Evolutionary conservation across 495 filamentous ascomycete species (phyloP).

Genomic region (Lichina pygmaea): DNA sequence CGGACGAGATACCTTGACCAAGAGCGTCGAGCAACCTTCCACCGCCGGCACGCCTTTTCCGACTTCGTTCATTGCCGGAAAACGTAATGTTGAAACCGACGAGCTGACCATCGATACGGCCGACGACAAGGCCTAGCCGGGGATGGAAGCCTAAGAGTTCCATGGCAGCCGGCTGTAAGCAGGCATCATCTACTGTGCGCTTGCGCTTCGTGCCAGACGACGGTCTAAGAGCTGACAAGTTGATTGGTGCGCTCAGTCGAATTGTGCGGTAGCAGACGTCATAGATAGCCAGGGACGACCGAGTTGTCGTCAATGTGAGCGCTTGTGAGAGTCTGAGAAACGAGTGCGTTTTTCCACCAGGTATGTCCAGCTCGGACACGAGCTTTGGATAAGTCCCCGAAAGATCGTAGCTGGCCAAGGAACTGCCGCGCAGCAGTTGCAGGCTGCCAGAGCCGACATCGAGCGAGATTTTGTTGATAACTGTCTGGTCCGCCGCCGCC

Average conservation of each 20-base stretch:
- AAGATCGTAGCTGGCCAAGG: constrained; percentile 23
- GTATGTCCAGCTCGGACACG: constrained; percentile 3
- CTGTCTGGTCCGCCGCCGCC: no score
- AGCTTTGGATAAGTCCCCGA: constrained; percentile 17
- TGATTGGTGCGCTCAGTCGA: constrained; percentile 1
- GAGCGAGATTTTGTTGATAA: constrained; percentile 16
- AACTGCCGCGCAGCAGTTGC: constrained; percentile 18
- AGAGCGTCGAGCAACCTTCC: constrained; percentile 1
- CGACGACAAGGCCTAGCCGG: background rate
- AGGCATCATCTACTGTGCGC: background rate
- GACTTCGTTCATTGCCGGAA: background rate
- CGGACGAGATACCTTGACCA: constrained; percentile 1
- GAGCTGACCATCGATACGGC: background rate
- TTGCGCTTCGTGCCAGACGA: background rate
- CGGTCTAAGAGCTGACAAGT: background rate
- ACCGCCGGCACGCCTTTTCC: background rate
- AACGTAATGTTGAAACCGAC: background rate
- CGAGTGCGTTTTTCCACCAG: constrained; percentile 1
- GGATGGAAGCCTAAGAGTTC: background rate
- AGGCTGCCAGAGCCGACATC: constrained; percentile 27
- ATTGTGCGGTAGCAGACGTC: constrained; percentile 13
- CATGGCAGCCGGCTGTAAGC: background rate
- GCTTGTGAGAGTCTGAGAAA: constrained; percentile 18
- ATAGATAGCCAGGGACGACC: constrained; percentile 8
- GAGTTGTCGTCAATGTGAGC: constrained; percentile 7